Conservation (phyloP, 2,329 filamentous ascomycete species). For the Sporothrix luriei region DNA sequence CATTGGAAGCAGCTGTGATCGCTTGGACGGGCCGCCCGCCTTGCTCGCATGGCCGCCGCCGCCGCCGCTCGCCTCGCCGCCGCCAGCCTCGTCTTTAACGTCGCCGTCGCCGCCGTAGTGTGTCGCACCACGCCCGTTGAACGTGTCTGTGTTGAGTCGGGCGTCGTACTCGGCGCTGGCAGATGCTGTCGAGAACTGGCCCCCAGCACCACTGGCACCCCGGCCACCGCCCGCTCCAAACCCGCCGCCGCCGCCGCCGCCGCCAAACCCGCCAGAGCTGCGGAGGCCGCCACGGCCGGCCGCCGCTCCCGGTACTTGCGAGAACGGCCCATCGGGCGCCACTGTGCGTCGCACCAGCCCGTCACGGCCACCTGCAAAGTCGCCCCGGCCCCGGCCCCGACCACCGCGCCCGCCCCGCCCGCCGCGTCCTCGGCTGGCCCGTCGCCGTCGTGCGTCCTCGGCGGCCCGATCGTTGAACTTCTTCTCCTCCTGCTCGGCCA, state of each 20-base stretch:
- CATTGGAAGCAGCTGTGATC: constrained; percentile 52
- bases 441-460: constrained; percentile 41
- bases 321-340: constrained; percentile 45
- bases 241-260: constrained; percentile 20
- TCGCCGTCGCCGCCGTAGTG: constrained; percentile 45
- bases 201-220: constrained; percentile 38
- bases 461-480: constrained; percentile 41
- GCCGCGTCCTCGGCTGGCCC: constrained; percentile 40
- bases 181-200: constrained; percentile 25
- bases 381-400: constrained; percentile 40
- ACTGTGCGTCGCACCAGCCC: constrained; percentile 41
- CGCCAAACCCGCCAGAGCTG: constrained; percentile 35
- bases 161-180: constrained; percentile 47
- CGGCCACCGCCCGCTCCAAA: constrained; percentile 17
- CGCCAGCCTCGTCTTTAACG: constrained; percentile 48
- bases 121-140: constrained; percentile 48
- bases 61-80: constrained; percentile 39
- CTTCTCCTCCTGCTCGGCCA: constrained; percentile 43
- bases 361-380: constrained; percentile 36
- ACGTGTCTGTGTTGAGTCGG: constrained; percentile 60
- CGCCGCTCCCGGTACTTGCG: constrained; percentile 40
- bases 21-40: constrained; percentile 31
- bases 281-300: constrained; percentile 29
- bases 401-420: constrained; percentile 38
- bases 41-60: neutral